These are phyloP conservation scores for Vaucheria bursata DNA, from an alignment of 352 stramenopile species.

Conservation along the genomic window DNA sequence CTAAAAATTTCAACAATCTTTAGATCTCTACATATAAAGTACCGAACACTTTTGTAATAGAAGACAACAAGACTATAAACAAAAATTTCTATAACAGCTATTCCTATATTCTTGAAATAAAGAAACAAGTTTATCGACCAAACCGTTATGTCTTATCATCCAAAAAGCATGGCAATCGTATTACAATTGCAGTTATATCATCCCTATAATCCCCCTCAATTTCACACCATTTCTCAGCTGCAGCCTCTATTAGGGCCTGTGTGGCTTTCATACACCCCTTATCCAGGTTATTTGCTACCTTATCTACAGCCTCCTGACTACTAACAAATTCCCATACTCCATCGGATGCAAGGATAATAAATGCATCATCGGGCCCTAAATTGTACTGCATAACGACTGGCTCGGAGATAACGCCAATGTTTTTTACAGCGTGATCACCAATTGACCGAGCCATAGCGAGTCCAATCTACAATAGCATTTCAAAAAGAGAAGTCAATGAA, in stretches of 20 bases:
- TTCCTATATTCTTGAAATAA: no score
- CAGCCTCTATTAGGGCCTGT: slow-evolving; percentile 63
- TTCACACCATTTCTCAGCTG: slow-evolving; percentile 61
- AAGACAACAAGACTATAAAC: no score
- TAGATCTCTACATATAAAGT: no score
- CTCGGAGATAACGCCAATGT: slow-evolving; percentile 57
- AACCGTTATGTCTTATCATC: neutral
- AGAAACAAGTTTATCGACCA: no score
- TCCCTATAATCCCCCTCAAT: slow-evolving; percentile 71
- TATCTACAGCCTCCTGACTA: slow-evolving; percentile 60
- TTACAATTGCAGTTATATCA: slow-evolving; percentile 16
- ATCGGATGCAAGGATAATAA: slow-evolving; percentile 63
- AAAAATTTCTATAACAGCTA: no score
- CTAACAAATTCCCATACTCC: slow-evolving; percentile 69
- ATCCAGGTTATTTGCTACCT: slow-evolving; percentile 57
- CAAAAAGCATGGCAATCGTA: neutral
- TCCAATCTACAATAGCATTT: no score
- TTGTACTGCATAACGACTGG: slow-evolving; percentile 55
- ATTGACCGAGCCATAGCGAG: slow-evolving; percentile 68
- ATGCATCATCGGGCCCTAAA: slow-evolving; percentile 55
- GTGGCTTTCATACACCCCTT: slow-evolving; percentile 42
- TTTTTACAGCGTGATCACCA: slow-evolving; percentile 63
- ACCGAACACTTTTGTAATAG: no score
- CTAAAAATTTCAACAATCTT: no score
- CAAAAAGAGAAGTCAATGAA: no score